Evolutionary conservation across 2,329 filamentous ascomycete genomes (phyloP).

Genomic region (Chalaropsis ovoidea): DNA sequence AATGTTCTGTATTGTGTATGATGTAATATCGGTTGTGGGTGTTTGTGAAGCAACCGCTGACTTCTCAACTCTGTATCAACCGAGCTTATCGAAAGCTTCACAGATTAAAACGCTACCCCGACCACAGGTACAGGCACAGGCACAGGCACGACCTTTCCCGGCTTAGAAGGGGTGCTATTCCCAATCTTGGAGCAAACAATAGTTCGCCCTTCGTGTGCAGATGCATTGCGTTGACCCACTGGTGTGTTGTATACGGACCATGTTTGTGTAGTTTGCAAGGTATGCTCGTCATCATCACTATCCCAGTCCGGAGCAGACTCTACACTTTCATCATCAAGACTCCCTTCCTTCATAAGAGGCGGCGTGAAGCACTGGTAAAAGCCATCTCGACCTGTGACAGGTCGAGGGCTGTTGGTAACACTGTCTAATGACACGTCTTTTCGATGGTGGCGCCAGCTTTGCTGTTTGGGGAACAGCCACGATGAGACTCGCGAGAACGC

Average conservation of each 20-base stretch:
- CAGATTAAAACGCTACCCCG: not conserved
- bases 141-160: not conserved
- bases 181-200: not conserved
- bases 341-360: not conserved
- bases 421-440: slow-evolving; percentile 28
- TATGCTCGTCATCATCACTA: not conserved
- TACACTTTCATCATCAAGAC: not conserved
- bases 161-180: not conserved
- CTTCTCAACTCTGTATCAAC: not conserved
- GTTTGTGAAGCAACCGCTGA: no score
- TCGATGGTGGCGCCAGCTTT: slow-evolving; percentile 32
- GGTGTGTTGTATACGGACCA: not conserved
- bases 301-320: not conserved
- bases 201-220: not conserved
- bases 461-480: slow-evolving; percentile 45
- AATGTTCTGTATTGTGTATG: no score
- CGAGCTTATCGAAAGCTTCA: not conserved
- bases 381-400: slow-evolving; percentile 43
- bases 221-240: not conserved
- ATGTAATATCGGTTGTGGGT: no score
- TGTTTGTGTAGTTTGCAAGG: not conserved
- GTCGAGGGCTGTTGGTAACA: slow-evolving; percentile 47
- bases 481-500: slow-evolving; percentile 52
- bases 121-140: not conserved
- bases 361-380: slow-evolving; percentile 47